Percentiles rank a stretch among this genome's conserved stretches.
These are phyloP conservation scores for Xylariaceae sp. DNA, from an alignment of 2,329 filamentous ascomycete species.

Conservation along the genomic window DNA sequence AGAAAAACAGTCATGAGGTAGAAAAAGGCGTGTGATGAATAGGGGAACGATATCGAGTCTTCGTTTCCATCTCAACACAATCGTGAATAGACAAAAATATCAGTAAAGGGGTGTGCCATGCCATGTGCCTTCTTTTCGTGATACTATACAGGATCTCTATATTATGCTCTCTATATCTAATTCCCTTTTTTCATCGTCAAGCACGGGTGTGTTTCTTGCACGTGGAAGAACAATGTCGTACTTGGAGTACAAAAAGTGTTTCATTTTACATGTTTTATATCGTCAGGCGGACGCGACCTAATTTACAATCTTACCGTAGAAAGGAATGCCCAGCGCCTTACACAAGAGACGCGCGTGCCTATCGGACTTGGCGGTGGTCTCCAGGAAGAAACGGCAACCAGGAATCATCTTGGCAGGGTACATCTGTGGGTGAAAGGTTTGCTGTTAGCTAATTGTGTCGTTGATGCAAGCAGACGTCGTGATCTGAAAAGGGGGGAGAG, in stretches of 20 bases:
- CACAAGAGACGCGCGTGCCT: conserved; percentile 76
- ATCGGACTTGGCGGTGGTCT: conserved; percentile 80
- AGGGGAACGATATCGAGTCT: background rate
- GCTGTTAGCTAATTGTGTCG: conserved; percentile 3
- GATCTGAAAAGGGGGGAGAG: background rate
- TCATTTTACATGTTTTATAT: background rate
- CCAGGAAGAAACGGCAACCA: conserved; percentile 74
- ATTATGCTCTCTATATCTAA: conserved; percentile 20
- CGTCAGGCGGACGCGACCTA: conserved; percentile 12
- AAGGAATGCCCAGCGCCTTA: conserved; percentile 68
- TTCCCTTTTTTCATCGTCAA: background rate
- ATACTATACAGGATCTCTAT: conserved; percentile 26
- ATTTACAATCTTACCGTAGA: conserved; percentile 64
- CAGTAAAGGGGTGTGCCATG: background rate
- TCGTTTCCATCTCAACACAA: background rate
- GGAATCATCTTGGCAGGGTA: conserved; percentile 69
- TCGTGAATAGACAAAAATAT: background rate
- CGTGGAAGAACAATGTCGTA: background rate
- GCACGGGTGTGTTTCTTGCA: background rate
- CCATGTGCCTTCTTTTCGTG: background rate
- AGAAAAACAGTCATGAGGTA: background rate
- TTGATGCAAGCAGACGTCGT: background rate
- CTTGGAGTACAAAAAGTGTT: background rate
- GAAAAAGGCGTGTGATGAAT: background rate
- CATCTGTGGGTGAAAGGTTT: conserved; percentile 38